phyloP scores from a whole-genome alignment of 768 basidiomycete species.

The Mrakia blollopis region DNA sequence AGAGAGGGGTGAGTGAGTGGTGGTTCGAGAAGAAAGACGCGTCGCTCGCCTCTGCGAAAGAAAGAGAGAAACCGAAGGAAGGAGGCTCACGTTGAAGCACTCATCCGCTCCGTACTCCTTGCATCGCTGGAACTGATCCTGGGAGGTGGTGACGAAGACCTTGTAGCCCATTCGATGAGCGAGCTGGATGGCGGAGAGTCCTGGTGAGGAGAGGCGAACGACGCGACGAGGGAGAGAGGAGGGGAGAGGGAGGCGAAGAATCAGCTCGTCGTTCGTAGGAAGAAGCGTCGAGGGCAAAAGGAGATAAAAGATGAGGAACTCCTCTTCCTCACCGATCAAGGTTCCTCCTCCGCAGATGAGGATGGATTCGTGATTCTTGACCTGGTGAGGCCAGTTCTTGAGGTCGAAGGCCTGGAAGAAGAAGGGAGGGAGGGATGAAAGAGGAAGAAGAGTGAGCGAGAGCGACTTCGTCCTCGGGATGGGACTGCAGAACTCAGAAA shows the following conservation, averaged over 20 bases:
- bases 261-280: too few species aligned
- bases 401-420: neutral
- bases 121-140: neutral
- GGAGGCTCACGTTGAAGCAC: neutral
- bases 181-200: neutral
- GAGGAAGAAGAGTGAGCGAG: neutral
- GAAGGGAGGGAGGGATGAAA: neutral
- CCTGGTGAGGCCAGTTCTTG: neutral
- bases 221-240: neutral
- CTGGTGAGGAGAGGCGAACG: too few species aligned
- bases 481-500: neutral
- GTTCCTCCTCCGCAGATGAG: neutral
- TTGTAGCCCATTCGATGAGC: neutral
- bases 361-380: neutral
- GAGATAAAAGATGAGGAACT: too few species aligned
- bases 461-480: neutral
- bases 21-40: too few species aligned
- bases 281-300: too few species aligned
- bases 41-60: too few species aligned
- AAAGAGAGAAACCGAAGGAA: neutral
- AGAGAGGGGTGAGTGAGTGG: too few species aligned
- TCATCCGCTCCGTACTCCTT: neutral
- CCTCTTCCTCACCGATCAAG: neutral
- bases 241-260: neutral
- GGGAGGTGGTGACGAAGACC: neutral